Percentiles rank a stretch among this genome's conserved stretches.
phyloP scores from a whole-genome alignment of 306 rosid species.

The Casuarina cunninghamiana region DNA sequence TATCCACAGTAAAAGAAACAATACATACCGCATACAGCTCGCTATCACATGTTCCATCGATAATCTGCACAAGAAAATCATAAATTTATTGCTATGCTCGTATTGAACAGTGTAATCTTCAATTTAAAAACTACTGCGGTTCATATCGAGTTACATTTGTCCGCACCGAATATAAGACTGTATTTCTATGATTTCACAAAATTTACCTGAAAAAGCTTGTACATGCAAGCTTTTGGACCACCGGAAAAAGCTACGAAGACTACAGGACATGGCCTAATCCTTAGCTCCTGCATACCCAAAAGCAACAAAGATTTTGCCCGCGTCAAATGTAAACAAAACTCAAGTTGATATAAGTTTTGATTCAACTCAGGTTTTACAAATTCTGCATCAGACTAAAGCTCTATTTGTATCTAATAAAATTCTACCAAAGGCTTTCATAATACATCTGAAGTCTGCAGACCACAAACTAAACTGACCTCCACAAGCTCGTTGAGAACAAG shows the following conservation, averaged over 20 bases:
- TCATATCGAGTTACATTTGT: conserved; percentile 16
- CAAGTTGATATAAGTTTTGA: neutral
- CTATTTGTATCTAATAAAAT: conserved; percentile 4
- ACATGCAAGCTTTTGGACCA: conserved; percentile 88
- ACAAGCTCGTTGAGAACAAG: conserved; percentile 80
- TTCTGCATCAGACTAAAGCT: conserved; percentile 6
- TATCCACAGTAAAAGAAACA: conserved; percentile 8
- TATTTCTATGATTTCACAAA: neutral
- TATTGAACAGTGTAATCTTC: neutral
- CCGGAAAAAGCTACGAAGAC: conserved; percentile 84
- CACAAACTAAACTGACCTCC: conserved; percentile 56
- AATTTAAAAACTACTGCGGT: conserved; percentile 23
- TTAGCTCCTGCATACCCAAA: conserved; percentile 69
- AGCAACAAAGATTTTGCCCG: neutral
- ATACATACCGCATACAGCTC: conserved; percentile 62
- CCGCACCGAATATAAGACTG: conserved; percentile 11
- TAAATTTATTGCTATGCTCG: conserved; percentile 22
- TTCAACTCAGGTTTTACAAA: neutral
- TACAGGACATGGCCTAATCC: conserved; percentile 65
- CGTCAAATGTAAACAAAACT: conserved; percentile 19
- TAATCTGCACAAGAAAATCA: conserved; percentile 54
- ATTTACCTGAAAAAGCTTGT: conserved; percentile 77
- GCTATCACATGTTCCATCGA: conserved; percentile 73
- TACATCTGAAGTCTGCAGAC: conserved; percentile 15
- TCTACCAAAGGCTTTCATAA: conserved; percentile 23